These are phyloP conservation scores for Botrytis aclada DNA, from an alignment of 2,329 filamentous ascomycete species.

Conservation along the genomic window DNA sequence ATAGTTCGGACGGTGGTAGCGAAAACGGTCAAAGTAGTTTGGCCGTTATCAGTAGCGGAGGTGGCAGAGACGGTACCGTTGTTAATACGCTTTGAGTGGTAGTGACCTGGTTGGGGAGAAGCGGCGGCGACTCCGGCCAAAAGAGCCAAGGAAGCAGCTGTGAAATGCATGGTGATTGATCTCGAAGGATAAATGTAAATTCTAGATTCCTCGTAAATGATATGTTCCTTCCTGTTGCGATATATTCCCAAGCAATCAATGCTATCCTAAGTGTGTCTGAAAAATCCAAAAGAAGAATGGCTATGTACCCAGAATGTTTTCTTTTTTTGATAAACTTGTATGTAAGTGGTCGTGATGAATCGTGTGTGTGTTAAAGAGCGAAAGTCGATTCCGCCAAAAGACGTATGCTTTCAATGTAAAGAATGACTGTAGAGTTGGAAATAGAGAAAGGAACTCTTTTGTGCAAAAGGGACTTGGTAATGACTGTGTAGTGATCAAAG, in stretches of 20 bases:
- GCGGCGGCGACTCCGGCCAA: constrained; percentile 39
- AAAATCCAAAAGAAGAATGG: constrained; percentile 1
- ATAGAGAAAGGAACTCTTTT: constrained; percentile 26
- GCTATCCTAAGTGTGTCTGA: constrained; percentile 21
- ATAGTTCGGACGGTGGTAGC: constrained; percentile 40
- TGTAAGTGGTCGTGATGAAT: not conserved
- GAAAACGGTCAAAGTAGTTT: constrained; percentile 43
- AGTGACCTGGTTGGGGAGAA: constrained; percentile 28
- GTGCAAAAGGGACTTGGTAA: constrained; percentile 18
- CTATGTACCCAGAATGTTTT: constrained; percentile 9
- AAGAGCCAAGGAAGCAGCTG: constrained; percentile 31
- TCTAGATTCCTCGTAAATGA: constrained; percentile 20
- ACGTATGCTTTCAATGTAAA: constrained; percentile 29
- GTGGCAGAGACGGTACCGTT: constrained; percentile 25
- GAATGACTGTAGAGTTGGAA: constrained; percentile 37
- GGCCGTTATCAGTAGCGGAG: constrained; percentile 20
- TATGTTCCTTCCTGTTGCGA: constrained; percentile 18
- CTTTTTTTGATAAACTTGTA: not conserved
- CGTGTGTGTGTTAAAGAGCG: constrained; percentile 29
- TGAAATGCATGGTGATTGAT: constrained; percentile 35
- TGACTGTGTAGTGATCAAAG: constrained; percentile 20
- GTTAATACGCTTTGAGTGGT: constrained; percentile 32
- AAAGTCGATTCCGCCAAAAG: constrained; percentile 38
- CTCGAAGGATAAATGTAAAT: constrained; percentile 18
- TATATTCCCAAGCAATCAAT: constrained; percentile 32